phyloP scores from a whole-genome alignment of 179 eudicot genomes.

The Actinidia polygama region DNA sequence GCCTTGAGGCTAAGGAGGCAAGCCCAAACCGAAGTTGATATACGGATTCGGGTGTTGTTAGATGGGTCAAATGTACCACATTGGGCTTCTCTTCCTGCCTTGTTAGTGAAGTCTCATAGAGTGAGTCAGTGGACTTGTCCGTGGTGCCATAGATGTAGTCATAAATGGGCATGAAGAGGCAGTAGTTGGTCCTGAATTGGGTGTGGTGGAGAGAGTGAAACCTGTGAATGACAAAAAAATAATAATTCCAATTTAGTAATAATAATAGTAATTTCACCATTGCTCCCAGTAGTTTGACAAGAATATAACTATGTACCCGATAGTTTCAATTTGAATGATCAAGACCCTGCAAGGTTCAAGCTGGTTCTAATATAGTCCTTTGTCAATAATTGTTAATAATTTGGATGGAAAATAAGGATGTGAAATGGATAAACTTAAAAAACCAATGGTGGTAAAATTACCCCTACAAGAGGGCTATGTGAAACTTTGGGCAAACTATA shows the following conservation, averaged over 20 bases:
- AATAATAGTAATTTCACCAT: too few relatives aligned
- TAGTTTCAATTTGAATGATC: too few relatives aligned
- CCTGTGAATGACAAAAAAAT: slow-evolving; percentile 33
- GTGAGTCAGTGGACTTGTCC: slow-evolving; percentile 61
- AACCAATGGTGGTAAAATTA: too few relatives aligned
- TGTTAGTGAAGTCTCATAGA: slow-evolving; percentile 53
- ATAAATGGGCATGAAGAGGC: slow-evolving; percentile 88
- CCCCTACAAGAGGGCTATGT: too few relatives aligned
- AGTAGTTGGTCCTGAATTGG: slow-evolving; percentile 83
- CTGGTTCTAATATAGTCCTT: too few relatives aligned
- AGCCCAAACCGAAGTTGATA: slow-evolving; percentile 78
- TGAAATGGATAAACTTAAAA: too few relatives aligned
- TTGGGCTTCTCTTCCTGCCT: slow-evolving; percentile 53
- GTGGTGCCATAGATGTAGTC: slow-evolving; percentile 81
- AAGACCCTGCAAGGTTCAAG: too few relatives aligned
- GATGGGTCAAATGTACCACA: slow-evolving; percentile 80
- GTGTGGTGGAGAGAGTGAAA: slow-evolving; percentile 94
- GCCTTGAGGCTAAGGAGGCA: slow-evolving; percentile 72
- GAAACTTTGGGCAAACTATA: too few relatives aligned
- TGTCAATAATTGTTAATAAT: too few relatives aligned
- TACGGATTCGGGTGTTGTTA: slow-evolving; percentile 77
- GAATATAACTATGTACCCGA: too few relatives aligned
- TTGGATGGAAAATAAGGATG: too few relatives aligned
- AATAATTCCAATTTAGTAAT: neutral
- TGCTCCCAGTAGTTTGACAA: too few relatives aligned